Base-by-base conservation (phyloP, 306 rosid species). In the Cicer bijugum region DNA sequence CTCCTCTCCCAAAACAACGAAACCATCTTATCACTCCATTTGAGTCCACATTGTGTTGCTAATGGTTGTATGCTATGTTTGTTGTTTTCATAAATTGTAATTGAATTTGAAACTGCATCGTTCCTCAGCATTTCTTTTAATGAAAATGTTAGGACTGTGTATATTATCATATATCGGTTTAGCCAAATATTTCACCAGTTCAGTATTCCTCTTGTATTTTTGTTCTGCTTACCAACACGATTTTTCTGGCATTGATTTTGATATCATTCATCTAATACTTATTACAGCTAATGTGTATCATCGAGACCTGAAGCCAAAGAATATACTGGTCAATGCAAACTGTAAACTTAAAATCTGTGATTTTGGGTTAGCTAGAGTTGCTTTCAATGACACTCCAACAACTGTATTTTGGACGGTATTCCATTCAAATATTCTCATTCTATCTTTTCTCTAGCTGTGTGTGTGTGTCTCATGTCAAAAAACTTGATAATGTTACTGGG, bases 391-490 rank as follows among this genome's bases (percentile, higher is more conserved):
- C 80, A 86, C 98, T 6, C 98, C 97, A 43, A 76, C 93, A 6
- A 91, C 97, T 45, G 84, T 93, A 72, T 91, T 93, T 81, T 93
- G 98, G 98, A 93, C 98, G 89, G 98, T 91, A 89, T 67, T 83
- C 48, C 48, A 74, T 74, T 69, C 65, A 17, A 40, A n/a, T 28
- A 68, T 44, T 38, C 53, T 55, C 50, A 73, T 80, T 23, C 1
- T 56, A 48, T 67, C 14, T 53, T 6, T 55, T 9, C 28, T 14
- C 15, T 28, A 57, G 63, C 11, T 75, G 74, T 61, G 43, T 20
- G 72, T 10, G 72, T 10, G 56, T 67, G 71, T 44, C 33, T 7
- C 48, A 5, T 69, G 71, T 58, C 46, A 43, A 28, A 75, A 51
- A 6, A 23, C 6, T 59, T 28, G 47, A 43, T 45, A 16, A 71